These are phyloP conservation scores for cucumber (Cucumis sativus) DNA, from an alignment of 306 rosid genomes.

Conservation along the genomic window DNA sequence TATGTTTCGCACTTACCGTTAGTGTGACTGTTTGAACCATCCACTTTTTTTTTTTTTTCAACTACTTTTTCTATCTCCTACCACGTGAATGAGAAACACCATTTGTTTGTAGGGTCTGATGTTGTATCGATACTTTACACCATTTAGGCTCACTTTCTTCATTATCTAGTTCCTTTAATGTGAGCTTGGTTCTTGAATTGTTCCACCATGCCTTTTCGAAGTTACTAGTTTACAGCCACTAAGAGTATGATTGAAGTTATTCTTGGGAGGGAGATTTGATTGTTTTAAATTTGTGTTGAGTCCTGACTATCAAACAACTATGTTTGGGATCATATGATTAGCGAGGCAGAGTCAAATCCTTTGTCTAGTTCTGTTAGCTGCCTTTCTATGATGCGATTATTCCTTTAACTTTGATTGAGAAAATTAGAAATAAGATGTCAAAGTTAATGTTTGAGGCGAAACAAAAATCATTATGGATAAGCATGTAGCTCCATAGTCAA, in stretches of 20 bases:
- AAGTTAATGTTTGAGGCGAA: neutral
- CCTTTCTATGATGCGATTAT: neutral
- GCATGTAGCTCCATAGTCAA: neutral
- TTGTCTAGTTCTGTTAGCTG: neutral
- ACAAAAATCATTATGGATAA: neutral
- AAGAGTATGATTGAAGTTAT: neutral
- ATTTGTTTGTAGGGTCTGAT: neutral
- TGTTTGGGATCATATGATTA: neutral
- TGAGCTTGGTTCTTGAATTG: neutral
- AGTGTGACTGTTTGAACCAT: neutral
- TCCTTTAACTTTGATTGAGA: neutral
- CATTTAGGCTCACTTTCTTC: neutral
- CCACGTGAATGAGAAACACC: neutral
- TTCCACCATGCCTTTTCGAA: neutral
- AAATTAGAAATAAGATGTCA: neutral
- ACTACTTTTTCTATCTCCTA: neutral
- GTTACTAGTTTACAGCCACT: neutral
- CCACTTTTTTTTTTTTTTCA: neutral
- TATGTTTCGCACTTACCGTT: conserved; percentile 21
- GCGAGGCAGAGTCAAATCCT: neutral
- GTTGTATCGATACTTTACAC: neutral
- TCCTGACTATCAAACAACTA: neutral
- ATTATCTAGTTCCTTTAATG: neutral
- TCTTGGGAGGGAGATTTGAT: neutral
- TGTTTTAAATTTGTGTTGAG: neutral